phyloP scores from a whole-genome alignment of 1,284 basidiomycete species.

The Boletus sp. region DNA sequence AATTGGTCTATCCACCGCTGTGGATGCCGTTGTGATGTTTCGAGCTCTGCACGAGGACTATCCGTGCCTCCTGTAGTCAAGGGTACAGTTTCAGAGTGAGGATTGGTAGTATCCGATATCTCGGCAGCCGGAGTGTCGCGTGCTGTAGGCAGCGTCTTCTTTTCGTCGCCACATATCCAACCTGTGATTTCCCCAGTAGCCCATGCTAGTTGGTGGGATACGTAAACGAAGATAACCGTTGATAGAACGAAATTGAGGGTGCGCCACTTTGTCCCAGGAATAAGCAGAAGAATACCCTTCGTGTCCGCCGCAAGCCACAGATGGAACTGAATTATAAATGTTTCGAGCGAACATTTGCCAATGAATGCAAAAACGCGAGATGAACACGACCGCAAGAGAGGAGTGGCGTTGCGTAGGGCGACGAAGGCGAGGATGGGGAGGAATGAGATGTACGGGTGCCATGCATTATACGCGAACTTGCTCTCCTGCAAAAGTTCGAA shows the following conservation, averaged over 20 bases:
- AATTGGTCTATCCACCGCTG: conserved; percentile 55
- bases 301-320: conserved; percentile 87
- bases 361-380: conserved; percentile 75
- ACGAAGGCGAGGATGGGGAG: conserved; percentile 76
- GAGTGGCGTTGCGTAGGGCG: conserved; percentile 71
- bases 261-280: conserved; percentile 72
- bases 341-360: conserved; percentile 79
- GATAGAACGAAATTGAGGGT: conserved; percentile 74
- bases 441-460: conserved; percentile 82
- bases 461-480: conserved; percentile 82
- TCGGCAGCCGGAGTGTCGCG: conserved; percentile 11
- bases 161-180: conserved; percentile 54
- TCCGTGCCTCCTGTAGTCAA: conserved; percentile 7
- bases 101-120: not conserved
- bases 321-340: conserved; percentile 88
- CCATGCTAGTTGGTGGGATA: conserved; percentile 71
- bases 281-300: conserved; percentile 75
- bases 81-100: conserved; percentile 12
- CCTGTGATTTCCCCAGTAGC: conserved; percentile 72
- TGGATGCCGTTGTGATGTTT: conserved; percentile 39
- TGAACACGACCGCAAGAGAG: conserved; percentile 63
- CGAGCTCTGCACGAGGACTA: conserved; percentile 17
- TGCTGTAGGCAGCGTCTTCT: conserved; percentile 32
- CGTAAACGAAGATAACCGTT: conserved; percentile 72
- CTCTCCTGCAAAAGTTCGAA: conserved; percentile 74